Evolutionary conservation across 257 asterid genomes (phyloP), one percentile per base, ranked within the genome.

Genomic region (Petunia axillaris): DNA sequence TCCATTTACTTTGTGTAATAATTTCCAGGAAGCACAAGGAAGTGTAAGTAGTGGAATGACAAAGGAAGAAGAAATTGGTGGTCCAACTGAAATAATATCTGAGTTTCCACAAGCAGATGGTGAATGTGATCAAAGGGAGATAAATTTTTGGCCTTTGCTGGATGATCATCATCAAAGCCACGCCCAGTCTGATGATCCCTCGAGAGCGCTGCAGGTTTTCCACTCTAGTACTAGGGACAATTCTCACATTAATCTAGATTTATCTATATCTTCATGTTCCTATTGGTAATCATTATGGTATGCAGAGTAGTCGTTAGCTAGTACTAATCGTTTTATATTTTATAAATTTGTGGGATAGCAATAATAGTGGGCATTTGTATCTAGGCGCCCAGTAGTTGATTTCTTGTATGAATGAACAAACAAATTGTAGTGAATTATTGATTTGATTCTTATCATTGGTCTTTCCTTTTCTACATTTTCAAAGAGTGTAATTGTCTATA

Each of bases 21-120:
- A 16, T 3, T 2, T 60, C 14, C 52, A 78, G 81, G 81, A 78
- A 63, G 70, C 64, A 63, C 75, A 63, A 25, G 75, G 81, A 36
- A 78, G 81, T 41, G 11, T 62, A 66, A 78, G 48, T 1, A 55
- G 81, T 43, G 81, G 37, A 78, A 78, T 63, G 81, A 78, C 74
- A 40, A 78, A 78, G 63, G 75, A 43, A 66, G 81, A 78, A 62
- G 75, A 76, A 76, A 52, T 43, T 16, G 64, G 41, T 52, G 81
- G 48, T 60, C 81, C 75, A 13, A 63, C 38, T 44, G 53, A 58
- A 0, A 58, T 44, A 70, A 70, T 48, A 16, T 46, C 41, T 70
- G 77, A 70, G 77, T 46, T 70, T 70, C 59, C 77, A 46, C 59
- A 25, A 25, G 66, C 40, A 63, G 43, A 63, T 36, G 68, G 44